Base-by-base conservation (phyloP, 1,284 basidiomycete species). In the Apiotrichum porosum region DNA sequence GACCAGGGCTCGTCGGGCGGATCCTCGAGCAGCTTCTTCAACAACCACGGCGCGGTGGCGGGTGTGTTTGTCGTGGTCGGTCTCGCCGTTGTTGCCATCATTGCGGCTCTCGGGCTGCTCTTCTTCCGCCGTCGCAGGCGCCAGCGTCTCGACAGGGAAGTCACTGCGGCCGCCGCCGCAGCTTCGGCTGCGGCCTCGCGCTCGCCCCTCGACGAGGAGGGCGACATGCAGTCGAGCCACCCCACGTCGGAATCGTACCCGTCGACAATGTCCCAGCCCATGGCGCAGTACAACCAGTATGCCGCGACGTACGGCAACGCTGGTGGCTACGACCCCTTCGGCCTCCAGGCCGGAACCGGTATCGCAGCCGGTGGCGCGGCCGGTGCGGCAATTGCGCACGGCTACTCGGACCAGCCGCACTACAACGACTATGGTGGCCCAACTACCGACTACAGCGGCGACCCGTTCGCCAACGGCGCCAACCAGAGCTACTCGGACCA, bases 41-140 rank as follows among this genome's bases (percentile, higher is more conserved):
- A 68, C 61, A 68, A 68, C 60, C 69, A 68, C 30, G 72, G 72
- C 6, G 73, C 73, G 2, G 73, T 75, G 14, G 73, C 72, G 8
- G 73, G 73, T 32, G 68, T 69, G 4, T 75, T 75, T 45, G 73
- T 75, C 26, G 72, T 74, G 8, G 73, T 75, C n/a, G 73, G 73
- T 44, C 64, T 75, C 15, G 72, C 70, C 9, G 66, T 71, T 15
- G 69, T 73, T 3, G 71, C 69, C 4, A 63, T 74, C 31, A 41
- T 70, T 13, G 55, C 65, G 23, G 73, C 67, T 6, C 57, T 71
- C n/a, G 69, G 63, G 14, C 56, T 73, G 40, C 50, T 75, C 24
- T 71, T 70, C 51, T 67, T 72, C 60, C 58, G 71, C 21, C 51
- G 71, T 33, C 51, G 73, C 32, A 53, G 73, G 51, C 62, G 71